Evolutionary conservation across 2,329 filamentous ascomycete genomes (phyloP).

Genomic region (Aspergillus unguis): DNA sequence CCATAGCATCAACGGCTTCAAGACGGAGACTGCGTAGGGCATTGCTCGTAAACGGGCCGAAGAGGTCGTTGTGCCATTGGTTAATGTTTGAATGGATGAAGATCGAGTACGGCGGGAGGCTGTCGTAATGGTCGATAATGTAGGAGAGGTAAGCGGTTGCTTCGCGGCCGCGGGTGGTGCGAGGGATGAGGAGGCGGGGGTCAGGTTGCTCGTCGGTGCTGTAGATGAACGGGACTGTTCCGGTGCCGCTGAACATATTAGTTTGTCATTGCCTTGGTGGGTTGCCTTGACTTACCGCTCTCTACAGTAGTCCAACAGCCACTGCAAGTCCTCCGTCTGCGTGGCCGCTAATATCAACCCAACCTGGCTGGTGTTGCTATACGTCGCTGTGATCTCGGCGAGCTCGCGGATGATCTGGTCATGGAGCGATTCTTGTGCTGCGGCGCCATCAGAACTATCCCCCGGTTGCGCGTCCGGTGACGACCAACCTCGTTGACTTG

Average conservation of each 20-base stretch:
- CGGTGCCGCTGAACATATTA: conserved; percentile 4
- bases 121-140: conserved; percentile 39
- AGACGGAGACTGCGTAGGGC: conserved; percentile 32
- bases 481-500: conserved; percentile 11
- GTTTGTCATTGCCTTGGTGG: background rate
- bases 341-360: conserved; percentile 21
- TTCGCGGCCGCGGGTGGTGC: conserved; percentile 54
- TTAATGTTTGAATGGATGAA: conserved; percentile 60
- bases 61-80: conserved; percentile 57
- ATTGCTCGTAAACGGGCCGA: conserved; percentile 27
- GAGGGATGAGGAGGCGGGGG: conserved; percentile 22
- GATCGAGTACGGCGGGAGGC: conserved; percentile 56
- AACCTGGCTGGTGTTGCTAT: conserved; percentile 14
- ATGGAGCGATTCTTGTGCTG: conserved; percentile 6
- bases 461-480: background rate
- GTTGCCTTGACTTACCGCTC: conserved; percentile 15
- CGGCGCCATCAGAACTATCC: conserved; percentile 5
- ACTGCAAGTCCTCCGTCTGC: conserved; percentile 17
- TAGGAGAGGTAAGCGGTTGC: conserved; percentile 56
- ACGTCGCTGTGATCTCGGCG: conserved; percentile 16
- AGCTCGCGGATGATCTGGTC: conserved; percentile 16
- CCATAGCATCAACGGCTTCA: conserved; percentile 35
- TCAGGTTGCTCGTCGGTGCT: conserved; percentile 26
- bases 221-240: conserved; percentile 28
- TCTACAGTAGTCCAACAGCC: conserved; percentile 22